Evolutionary conservation across 2,329 filamentous ascomycete genomes (phyloP), one percentile per base, ranked within the genome.

Genomic region (Rhynchosporium graminicola): DNA sequence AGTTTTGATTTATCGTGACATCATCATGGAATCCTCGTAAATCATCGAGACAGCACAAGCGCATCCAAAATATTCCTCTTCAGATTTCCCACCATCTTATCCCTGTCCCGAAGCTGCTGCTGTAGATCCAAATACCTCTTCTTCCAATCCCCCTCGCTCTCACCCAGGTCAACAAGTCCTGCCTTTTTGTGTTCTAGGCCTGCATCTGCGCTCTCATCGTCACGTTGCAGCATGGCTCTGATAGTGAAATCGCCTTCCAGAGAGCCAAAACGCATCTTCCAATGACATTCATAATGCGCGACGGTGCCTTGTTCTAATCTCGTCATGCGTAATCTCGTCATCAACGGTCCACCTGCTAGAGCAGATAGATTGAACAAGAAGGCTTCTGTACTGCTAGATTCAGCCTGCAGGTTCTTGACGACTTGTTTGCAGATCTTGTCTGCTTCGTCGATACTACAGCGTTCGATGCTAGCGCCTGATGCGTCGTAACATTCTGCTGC

Each of bases 341-440:
- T 79, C 55, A 87, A 76, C 33, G 81, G 79, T 3, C 82, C 82
- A 8, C 85, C 85, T 0, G 80, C 80, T 10, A 87, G 76, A 4
- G 83, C 83, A 0, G 84, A 80, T 5, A 87, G 72, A 69, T 86
- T 87, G 66, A 86, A 81, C 12, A 87, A 74, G 66, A 87, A 87
- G 0, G 80, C 78, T 69, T 86, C 80, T 4, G 81, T 79, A 10
- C 78, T 82, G 0, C 76, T 73, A 0, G 83, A 81, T 50, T 80
- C 78, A 45, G 77, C 78, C 63, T 80, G 78, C 63, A 87, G 78
- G 59, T 80, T 80, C 59, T 82, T 79, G 29, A 87, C 76, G n/a
- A 82, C 78, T 48, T 80, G 76, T 62, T 82, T 79, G 56, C 80
- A 78, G n/a, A 88, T 76, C 36, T 81, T 83, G 10, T 76, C 74